Base-by-base conservation (phyloP, 208 protist genomes). In the Porcisia deanei region DNA sequence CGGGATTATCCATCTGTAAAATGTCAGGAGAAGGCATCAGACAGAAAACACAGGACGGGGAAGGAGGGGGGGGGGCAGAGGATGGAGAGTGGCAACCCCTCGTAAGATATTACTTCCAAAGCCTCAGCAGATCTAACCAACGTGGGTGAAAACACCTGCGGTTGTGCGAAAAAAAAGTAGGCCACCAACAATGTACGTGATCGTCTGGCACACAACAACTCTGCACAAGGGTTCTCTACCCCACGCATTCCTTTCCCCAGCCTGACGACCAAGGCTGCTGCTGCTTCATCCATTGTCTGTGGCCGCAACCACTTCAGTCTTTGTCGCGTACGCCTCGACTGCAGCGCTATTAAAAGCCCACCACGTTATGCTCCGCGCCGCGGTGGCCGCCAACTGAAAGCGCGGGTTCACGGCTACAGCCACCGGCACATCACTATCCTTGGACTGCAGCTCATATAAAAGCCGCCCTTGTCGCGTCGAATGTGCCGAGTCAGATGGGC, bases 291-390 rank as follows among this genome's bases (percentile, higher is more conserved):
- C 25, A n/a, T 55, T n/a, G 3, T 39, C 45, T 55, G 47, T 10
- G 10, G 25, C 60, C 52, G 41, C 18, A 16, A 39, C 37, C 34
- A 9, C 58, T 16, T 47, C 30, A 2, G 37, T 59, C 57, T 57
- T 61, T 52, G 25, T 52, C 3, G 52, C 43, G 49, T 71, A 73
- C 1, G 79, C 22, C 55, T 68, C 54, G 12, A 78, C 34, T 9
- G 37, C 53, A 39, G 45, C 4, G 2, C 61, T 75, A 64, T 91
- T 88, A 73, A 95, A 86, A 12, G 88, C 79, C 90, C 90, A 97
- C 93, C 89, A 97, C 37, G 93, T 97, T 4, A 95, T 82, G 70
- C 80, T 83, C 41, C 89, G 87, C 22, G 93, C 90, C 4, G 89
- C 89, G 2, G 86, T 92, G 16, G 87, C 88, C 22, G 93, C 82